A percentile compares a stretch with the other conserved stretches of the same genome.
Conservation (phyloP, 78 protist genomes). For the Dictyostelium intermedium region DNA sequence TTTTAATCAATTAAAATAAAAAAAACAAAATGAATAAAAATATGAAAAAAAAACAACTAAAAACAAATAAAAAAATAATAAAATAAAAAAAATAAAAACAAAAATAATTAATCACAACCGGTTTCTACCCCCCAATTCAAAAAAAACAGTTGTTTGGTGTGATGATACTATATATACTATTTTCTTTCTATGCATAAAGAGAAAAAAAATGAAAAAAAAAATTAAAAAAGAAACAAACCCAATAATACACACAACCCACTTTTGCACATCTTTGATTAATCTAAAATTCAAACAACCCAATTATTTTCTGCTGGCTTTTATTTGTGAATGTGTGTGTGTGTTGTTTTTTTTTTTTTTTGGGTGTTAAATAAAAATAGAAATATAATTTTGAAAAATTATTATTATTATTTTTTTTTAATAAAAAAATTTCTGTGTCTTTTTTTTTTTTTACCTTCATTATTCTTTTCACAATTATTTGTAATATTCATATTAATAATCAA, state of each 20-base stretch:
- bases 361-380: not conserved
- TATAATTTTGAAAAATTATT: not conserved
- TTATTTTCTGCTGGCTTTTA: not conserved
- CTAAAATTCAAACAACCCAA: not conserved
- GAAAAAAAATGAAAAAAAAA: not conserved
- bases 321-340: not conserved
- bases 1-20: not conserved
- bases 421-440: not conserved
- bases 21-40: not conserved
- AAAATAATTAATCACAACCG: not conserved
- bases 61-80: not conserved
- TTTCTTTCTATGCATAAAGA: not conserved
- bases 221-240: not conserved
- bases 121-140: not conserved
- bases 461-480: not conserved
- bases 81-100: not conserved
- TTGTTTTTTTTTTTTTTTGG: not conserved
- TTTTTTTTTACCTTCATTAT: not conserved
- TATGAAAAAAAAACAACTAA: not conserved
- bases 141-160: not conserved
- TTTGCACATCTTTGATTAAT: not conserved
- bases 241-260: not conserved
- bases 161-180: not conserved
- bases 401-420: not conserved
- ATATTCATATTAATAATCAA: not conserved